Evolutionary conservation across 2,329 filamentous ascomycete genomes (phyloP).

Genomic region (Colletotrichum destructivum): DNA sequence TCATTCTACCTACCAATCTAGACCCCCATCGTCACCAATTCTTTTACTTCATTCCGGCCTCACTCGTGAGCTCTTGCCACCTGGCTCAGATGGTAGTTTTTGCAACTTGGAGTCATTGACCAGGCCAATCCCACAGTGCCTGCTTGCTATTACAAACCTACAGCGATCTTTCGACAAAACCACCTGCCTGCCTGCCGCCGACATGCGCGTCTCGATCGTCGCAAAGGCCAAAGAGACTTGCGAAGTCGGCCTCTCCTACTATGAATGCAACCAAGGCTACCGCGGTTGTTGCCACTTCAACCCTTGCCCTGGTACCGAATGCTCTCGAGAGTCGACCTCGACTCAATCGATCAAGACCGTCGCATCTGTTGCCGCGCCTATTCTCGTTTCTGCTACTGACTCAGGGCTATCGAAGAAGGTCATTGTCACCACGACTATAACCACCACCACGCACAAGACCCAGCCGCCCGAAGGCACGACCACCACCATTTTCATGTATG

Average conservation of each 20-base stretch:
- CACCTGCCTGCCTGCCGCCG: slow-evolving; percentile 4
- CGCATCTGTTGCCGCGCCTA: slow-evolving; percentile 32
- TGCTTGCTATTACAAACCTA: neutral
- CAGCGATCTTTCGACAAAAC: neutral
- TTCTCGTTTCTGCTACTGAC: slow-evolving; percentile 12
- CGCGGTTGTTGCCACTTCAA: slow-evolving; percentile 62
- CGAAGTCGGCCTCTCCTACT: slow-evolving; percentile 53
- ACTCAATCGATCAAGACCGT: slow-evolving; percentile 6
- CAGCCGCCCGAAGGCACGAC: neutral
- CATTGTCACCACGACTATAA: neutral
- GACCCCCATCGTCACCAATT: neutral
- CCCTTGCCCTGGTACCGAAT: slow-evolving; percentile 56
- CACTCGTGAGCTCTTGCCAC: neutral
- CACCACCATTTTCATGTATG: slow-evolving; percentile 15
- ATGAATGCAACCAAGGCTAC: slow-evolving; percentile 52
- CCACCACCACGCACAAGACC: neutral
- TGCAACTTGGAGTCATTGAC: neutral
- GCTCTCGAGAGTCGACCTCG: slow-evolving; percentile 45
- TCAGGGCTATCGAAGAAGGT: neutral
- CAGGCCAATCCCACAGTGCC: neutral
- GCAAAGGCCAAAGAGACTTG: slow-evolving; percentile 2
- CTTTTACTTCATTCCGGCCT: neutral
- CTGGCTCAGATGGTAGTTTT: slow-evolving; percentile 2
- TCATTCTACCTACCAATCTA: neutral
- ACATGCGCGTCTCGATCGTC: slow-evolving; percentile 25